These are phyloP conservation scores for Coniochaeta ligniaria DNA, from an alignment of 2,329 filamentous ascomycete genomes.

Conservation along the genomic window DNA sequence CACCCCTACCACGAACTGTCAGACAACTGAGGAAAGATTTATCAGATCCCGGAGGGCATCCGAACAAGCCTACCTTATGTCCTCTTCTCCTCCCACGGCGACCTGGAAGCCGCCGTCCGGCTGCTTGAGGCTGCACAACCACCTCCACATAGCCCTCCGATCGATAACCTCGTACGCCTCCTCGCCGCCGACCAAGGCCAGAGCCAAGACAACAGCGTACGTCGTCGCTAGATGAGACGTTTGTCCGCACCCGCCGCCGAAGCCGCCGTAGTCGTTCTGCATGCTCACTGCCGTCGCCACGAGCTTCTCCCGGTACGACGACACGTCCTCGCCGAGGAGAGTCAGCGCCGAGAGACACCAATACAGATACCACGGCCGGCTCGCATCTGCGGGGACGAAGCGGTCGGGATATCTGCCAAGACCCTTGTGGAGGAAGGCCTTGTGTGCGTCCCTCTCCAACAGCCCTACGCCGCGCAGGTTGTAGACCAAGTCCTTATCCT, in stretches of 20 bases:
- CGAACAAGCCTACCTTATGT: constrained; percentile 66
- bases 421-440: constrained; percentile 53
- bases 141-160: constrained; percentile 81
- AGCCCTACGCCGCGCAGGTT: constrained; percentile 69
- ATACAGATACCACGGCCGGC: constrained; percentile 89
- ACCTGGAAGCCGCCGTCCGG: constrained; percentile 84
- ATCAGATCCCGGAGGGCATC: neutral
- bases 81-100: constrained; percentile 79
- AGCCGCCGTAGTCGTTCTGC: constrained; percentile 79
- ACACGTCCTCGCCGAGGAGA: constrained; percentile 68
- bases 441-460: constrained; percentile 58
- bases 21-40: neutral
- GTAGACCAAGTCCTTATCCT: constrained; percentile 39
- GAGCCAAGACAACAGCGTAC: constrained; percentile 74
- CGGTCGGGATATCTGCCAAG: constrained; percentile 57
- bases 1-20: constrained; percentile 42
- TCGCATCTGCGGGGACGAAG: constrained; percentile 75
- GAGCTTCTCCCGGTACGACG: constrained; percentile 60
- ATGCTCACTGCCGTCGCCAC: constrained; percentile 69
- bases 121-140: constrained; percentile 82
- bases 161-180: constrained; percentile 71
- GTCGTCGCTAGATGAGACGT: constrained; percentile 81
- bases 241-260: constrained; percentile 91
- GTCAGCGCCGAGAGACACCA: constrained; percentile 76
- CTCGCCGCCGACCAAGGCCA: constrained; percentile 71